Conservation (phyloP, 2,329 filamentous ascomycete species). For the Fusarium sp. region DNA sequence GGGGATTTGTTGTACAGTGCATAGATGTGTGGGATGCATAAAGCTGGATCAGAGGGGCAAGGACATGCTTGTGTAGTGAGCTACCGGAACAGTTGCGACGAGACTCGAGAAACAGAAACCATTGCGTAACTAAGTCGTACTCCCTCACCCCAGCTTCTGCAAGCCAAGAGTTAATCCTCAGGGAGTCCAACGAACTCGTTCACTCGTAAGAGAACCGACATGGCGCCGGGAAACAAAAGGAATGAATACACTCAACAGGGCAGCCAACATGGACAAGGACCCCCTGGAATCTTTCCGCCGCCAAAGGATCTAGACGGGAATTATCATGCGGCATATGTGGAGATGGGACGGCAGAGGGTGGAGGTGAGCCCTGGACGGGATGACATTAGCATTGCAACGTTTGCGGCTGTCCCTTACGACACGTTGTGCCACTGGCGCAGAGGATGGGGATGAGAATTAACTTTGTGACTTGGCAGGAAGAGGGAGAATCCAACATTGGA, state of each 20-base stretch:
- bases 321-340: conserved; percentile 32
- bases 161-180: background rate
- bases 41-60: background rate
- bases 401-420: background rate
- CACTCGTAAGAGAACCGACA: background rate
- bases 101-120: background rate
- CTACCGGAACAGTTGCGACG: too few species aligned
- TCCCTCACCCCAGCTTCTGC: background rate
- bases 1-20: background rate
- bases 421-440: background rate
- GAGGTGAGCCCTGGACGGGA: background rate
- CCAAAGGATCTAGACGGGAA: conserved; percentile 8
- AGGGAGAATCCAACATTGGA: background rate
- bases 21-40: background rate
- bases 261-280: background rate
- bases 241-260: background rate
- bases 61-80: background rate
- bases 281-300: background rate
- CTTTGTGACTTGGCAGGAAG: background rate
- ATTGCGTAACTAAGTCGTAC: background rate
- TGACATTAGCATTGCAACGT: background rate
- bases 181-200: background rate
- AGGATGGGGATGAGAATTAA: background rate
- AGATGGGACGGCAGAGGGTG: background rate
- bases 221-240: background rate